A percentile compares a stretch with the other conserved stretches of the same genome.
Conservation (phyloP, 805 yeast genomes). For the Yamadazyma insecticola region DNA sequence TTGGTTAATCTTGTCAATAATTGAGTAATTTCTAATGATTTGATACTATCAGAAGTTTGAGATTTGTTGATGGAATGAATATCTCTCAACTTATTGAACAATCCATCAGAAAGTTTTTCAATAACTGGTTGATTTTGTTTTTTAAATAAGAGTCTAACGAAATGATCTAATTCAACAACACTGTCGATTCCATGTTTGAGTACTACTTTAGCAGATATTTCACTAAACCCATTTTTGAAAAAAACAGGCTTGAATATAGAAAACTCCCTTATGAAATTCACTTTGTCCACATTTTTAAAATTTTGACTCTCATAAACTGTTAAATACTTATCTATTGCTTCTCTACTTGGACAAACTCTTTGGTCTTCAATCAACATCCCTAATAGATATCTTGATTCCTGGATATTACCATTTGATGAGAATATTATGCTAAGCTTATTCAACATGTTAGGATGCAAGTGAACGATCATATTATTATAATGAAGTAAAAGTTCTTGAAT, state of each 20-base stretch:
- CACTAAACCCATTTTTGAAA: slow-evolving; percentile 1
- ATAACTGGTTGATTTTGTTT: slow-evolving; percentile 3
- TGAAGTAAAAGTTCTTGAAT: background rate
- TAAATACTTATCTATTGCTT: slow-evolving; percentile 4
- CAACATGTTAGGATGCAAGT: slow-evolving; percentile 3
- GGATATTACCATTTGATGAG: slow-evolving; percentile 1
- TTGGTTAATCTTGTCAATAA: slow-evolving; percentile 11
- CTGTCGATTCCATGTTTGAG: slow-evolving; percentile 3
- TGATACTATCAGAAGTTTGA: slow-evolving; percentile 5
- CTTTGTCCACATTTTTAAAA: background rate
- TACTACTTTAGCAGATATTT: background rate
- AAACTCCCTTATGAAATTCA: slow-evolving; percentile 7
- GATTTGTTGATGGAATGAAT: background rate
- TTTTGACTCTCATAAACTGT: slow-evolving; percentile 1
- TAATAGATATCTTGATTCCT: background rate
- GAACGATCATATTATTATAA: background rate
- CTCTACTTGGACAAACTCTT: slow-evolving; percentile 2
- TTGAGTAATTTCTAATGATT: slow-evolving; percentile 18
- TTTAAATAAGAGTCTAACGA: slow-evolving; percentile 3
- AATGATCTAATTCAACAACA: slow-evolving; percentile 7
- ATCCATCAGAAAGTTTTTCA: slow-evolving; percentile 11
- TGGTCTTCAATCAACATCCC: slow-evolving; percentile 1
- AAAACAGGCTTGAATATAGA: slow-evolving; percentile 7
- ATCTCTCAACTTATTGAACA: slow-evolving; percentile 16
- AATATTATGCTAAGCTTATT: slow-evolving; percentile 1